Evolutionary conservation across 78 protist genomes (phyloP).

Genomic region (Dictyostelium firmibasis): DNA sequence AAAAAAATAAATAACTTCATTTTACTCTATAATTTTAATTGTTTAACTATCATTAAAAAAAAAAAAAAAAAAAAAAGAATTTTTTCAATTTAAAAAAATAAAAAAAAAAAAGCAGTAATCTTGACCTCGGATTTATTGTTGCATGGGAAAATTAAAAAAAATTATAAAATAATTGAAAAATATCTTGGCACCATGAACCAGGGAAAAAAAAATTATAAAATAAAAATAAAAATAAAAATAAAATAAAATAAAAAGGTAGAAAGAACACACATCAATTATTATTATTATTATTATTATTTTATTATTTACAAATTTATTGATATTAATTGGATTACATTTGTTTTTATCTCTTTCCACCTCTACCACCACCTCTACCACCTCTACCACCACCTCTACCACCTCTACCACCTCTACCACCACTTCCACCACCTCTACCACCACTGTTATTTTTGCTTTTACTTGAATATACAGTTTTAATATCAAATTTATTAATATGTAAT

Average conservation of each 20-base stretch:
- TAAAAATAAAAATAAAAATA: no score
- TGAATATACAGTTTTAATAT: constrained; percentile 7
- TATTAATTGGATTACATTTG: not conserved
- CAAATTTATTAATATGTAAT: constrained; percentile 8
- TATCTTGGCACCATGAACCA: not conserved
- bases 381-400: not conserved
- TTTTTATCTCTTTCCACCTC: not conserved
- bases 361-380: not conserved
- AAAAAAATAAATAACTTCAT: not conserved
- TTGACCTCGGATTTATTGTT: no score
- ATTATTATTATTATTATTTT: not conserved
- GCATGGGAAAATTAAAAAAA: not conserved
- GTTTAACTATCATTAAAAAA: not conserved
- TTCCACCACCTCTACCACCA: not conserved
- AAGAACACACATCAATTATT: no score
- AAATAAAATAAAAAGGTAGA: no score
- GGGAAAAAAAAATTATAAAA: not conserved
- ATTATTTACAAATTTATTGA: not conserved
- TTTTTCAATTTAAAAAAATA: no score
- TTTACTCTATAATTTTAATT: not conserved
- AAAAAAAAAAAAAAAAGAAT: not conserved
- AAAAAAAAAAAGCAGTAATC: not conserved
- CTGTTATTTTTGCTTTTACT: not conserved
- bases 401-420: not conserved
- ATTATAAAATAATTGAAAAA: no score